Base-by-base conservation (phyloP, 2,329 filamentous ascomycete genomes). In the Colletotrichum viniferum region DNA sequence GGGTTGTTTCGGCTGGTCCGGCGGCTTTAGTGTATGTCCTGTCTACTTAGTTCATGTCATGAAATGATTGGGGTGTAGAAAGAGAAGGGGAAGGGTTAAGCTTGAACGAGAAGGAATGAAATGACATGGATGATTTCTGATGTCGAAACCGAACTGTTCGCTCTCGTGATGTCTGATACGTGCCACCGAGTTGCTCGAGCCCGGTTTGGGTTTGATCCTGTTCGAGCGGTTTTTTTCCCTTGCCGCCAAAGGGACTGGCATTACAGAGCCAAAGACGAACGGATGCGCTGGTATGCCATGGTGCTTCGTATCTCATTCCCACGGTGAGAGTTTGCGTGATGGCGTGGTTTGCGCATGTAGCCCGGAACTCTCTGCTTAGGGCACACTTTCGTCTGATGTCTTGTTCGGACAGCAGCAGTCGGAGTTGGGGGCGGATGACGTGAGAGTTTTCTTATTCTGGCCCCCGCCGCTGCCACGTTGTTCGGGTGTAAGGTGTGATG, bases 1-100 rank as follows among this genome's bases (percentile, higher is more conserved):
- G 26, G 61, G 60, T 69, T 71, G 62, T 72, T 77, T 79, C 78
- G 78, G 79, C 78, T 80, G 78, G 79, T 80, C 79, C 78, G 78
- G 78, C 65, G 74, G 77, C 74, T 74, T 70, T 66, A 43, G 61
- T 77, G 55, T 58, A 71, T 71, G 61, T 71, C 62, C 43, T 34
- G 30, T 62, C 56, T 52, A 38, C 48, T 64, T 65, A 26, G 48
- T 65, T 71, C 34, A 75, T 71, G 73, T 75, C 67, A 21, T 74
- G 38, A 68, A 64, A 71, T 34, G 75, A 71, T 72, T 55, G 71
- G 63, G 48, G 64, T 52, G 32, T 74, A 69, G 71, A 76, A 18
- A 48, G 61, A 38, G 32, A 18, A 18, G 34, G 34, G 30, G 30
- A 32, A 21, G 30, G 28, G 61, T 30, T 43, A 36, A 26, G 63